Evolutionary conservation across 768 basidiomycete species (phyloP).

Genomic region (Gloeopeniophorella convolvens): DNA sequence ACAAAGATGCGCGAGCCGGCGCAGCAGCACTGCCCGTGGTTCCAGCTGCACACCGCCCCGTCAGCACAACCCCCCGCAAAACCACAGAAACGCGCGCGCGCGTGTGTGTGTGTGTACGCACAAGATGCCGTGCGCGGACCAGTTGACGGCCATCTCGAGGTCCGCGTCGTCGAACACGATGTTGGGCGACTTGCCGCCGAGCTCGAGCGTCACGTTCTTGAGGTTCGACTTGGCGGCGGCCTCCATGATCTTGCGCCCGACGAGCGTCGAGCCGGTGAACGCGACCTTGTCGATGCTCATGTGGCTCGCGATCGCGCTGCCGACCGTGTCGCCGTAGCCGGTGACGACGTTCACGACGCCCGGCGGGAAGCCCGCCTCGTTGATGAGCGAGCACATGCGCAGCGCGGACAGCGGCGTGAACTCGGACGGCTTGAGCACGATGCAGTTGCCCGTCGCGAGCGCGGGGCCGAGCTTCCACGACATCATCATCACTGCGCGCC

Average conservation of each 20-base stretch:
- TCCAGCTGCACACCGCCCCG: conserved; percentile 43
- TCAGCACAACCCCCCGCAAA: not conserved
- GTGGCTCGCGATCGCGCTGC: conserved; percentile 51
- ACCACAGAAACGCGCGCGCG: not conserved
- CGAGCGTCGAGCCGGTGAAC: conserved; percentile 65
- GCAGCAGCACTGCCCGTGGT: conserved; percentile 73
- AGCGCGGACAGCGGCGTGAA: conserved; percentile 55
- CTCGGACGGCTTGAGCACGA: conserved; percentile 65
- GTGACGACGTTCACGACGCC: conserved; percentile 58
- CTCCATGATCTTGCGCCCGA: conserved; percentile 58
- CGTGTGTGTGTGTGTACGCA: conserved; percentile 25
- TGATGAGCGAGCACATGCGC: conserved; percentile 37
- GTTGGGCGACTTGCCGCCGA: conserved; percentile 64
- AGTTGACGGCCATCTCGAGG: conserved; percentile 50
- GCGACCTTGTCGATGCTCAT: conserved; percentile 58
- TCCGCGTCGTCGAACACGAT: conserved; percentile 61
- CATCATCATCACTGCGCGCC: conserved; percentile 41
- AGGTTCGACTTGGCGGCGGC: conserved; percentile 55
- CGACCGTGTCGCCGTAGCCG: conserved; percentile 49
- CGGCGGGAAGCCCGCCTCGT: conserved; percentile 55
- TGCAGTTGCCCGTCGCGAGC: conserved; percentile 52
- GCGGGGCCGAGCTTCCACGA: conserved; percentile 60
- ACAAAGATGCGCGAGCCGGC: conserved; percentile 82
- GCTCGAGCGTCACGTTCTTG: conserved; percentile 64
- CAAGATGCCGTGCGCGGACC: conserved; percentile 56